Conservation (phyloP, 495 filamentous ascomycete species). For the Tuber melanosporum region DNA sequence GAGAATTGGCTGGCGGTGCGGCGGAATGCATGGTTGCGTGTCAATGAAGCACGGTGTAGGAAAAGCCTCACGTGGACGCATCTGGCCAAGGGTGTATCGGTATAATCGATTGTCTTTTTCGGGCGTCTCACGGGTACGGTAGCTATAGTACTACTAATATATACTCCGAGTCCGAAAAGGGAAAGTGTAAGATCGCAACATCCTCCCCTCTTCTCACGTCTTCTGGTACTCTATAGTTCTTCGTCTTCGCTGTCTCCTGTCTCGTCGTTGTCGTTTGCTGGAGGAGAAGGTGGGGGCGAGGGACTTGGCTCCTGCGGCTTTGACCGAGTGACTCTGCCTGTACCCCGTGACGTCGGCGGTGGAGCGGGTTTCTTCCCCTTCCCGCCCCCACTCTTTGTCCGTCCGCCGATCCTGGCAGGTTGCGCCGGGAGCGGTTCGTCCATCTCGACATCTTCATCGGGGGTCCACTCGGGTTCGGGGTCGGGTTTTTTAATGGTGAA, state of each 20-base stretch:
- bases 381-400: slow-evolving; percentile 10
- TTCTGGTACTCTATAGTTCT: slow-evolving; percentile 43
- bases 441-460: slow-evolving; percentile 9
- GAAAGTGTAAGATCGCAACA: neutral
- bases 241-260: slow-evolving; percentile 50
- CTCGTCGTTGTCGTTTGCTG: slow-evolving; percentile 32
- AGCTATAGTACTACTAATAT: neutral
- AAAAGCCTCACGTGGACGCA: neutral
- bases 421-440: slow-evolving; percentile 6
- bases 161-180: neutral
- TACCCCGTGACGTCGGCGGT: neutral
- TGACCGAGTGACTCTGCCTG: slow-evolving; percentile 11
- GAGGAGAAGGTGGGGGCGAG: slow-evolving; percentile 38
- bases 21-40: neutral
- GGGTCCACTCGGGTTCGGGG: slow-evolving; percentile 2
- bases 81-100: neutral
- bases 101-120: neutral
- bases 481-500: slow-evolving; percentile 19
- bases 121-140: neutral
- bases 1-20: neutral
- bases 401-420: neutral
- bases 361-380: slow-evolving; percentile 15
- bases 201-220: neutral
- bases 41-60: neutral
- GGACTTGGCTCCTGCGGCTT: slow-evolving; percentile 26